Percentiles rank a stretch among this genome's conserved stretches.
phyloP scores from a whole-genome alignment of 2,329 filamentous ascomycete genomes.

The Aspergillus fischeri region DNA sequence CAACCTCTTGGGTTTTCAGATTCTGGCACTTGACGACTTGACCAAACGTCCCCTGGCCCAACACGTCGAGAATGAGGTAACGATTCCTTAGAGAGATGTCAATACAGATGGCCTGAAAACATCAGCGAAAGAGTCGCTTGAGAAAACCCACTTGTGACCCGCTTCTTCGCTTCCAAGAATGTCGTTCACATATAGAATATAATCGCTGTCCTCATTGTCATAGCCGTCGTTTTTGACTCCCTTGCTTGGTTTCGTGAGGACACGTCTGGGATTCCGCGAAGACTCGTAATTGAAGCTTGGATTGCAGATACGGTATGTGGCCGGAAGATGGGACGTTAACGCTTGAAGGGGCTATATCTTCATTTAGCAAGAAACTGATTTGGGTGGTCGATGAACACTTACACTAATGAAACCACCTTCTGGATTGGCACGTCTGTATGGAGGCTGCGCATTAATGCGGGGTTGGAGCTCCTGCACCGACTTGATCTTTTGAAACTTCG shows the following conservation, averaged over 20 bases:
- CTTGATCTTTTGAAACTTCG: constrained; percentile 79
- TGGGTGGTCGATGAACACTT: constrained; percentile 36
- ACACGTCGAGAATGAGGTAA: constrained; percentile 92
- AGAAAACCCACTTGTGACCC: constrained; percentile 75
- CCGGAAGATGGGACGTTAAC: constrained; percentile 84
- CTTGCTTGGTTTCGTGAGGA: constrained; percentile 97
- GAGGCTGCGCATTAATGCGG: constrained; percentile 79
- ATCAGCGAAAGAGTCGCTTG: not conserved
- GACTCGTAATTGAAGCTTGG: constrained; percentile 98
- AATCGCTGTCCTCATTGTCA: constrained; percentile 98
- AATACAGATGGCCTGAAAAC: constrained; percentile 9
- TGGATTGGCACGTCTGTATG: constrained; percentile 88
- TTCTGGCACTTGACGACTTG: constrained; percentile 99
- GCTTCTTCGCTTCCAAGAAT: constrained; percentile 97
- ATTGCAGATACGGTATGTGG: constrained; percentile 98
- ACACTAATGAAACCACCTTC: constrained; percentile 98
- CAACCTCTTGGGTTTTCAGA: constrained; percentile 94
- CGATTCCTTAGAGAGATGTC: constrained; percentile 61
- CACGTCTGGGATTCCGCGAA: constrained; percentile 88
- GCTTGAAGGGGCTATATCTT: constrained; percentile 78
- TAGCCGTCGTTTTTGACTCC: constrained; percentile 98
- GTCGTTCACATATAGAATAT: constrained; percentile 98
- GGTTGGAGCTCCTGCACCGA: constrained; percentile 71
- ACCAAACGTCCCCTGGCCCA: constrained; percentile 95
- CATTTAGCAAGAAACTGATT: constrained; percentile 14